A percentile compares a stretch with the other conserved stretches of the same genome.
Evolutionary conservation across 768 basidiomycete genomes (phyloP).

Genomic region (Grammothele lineata): DNA sequence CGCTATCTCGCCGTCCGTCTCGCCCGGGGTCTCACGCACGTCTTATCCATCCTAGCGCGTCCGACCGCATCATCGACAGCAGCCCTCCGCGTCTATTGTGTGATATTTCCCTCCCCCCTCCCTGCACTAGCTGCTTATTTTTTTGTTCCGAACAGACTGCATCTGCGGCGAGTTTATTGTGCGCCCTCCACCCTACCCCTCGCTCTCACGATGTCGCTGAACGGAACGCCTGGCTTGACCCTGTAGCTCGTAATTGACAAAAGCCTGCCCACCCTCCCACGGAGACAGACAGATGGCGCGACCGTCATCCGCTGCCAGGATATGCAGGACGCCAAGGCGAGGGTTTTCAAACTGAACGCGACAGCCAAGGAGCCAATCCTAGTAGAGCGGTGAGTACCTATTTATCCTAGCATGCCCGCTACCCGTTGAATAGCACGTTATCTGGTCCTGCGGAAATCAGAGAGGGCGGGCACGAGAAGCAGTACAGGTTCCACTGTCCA

Average conservation of each 20-base stretch:
- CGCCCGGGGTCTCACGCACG: constrained; percentile 10
- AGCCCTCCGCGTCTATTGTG: constrained; percentile 79
- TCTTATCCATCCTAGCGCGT: constrained; percentile 45
- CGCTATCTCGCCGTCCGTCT: constrained; percentile 4
- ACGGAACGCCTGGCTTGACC: too few species aligned
- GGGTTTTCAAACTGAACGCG: constrained; percentile 87
- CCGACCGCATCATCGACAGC: constrained; percentile 78
- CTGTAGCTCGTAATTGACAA: constrained; percentile 78
- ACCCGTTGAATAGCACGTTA: too few species aligned
- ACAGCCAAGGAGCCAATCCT: constrained; percentile 63
- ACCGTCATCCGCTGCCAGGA: constrained; percentile 77
- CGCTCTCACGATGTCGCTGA: not conserved
- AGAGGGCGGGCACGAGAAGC: constrained; percentile 66
- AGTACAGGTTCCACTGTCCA: constrained; percentile 67
- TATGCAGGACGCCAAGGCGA: constrained; percentile 48
- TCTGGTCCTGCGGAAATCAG: constrained; percentile 31
- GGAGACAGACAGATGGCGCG: constrained; percentile 73
- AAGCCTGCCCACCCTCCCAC: constrained; percentile 61
- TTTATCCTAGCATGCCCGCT: not conserved
- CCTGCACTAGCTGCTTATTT: constrained; percentile 6
- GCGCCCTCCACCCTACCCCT: constrained; percentile 28
- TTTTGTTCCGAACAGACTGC: constrained; percentile 50
- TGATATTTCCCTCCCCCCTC: constrained; percentile 26
- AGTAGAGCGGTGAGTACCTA: constrained; percentile 64
- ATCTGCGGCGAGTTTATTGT: constrained; percentile 88